Evolutionary conservation across 108 stramenopile genomes (phyloP).

Genomic region (Conticribra weissflogii): DNA sequence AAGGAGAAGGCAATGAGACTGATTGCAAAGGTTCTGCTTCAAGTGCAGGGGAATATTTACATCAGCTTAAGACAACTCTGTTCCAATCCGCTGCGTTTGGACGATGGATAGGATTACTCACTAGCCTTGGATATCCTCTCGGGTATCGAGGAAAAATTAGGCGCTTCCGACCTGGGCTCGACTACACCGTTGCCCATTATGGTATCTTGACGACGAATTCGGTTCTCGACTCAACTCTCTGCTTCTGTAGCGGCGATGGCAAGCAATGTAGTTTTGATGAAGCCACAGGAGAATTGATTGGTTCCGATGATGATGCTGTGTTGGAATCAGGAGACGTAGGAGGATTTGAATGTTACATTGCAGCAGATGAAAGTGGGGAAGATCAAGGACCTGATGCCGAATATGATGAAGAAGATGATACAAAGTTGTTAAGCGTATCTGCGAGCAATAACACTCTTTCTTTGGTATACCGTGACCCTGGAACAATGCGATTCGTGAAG

Average conservation of each 20-base stretch:
- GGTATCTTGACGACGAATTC: conserved; percentile 70
- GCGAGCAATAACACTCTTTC: conserved; percentile 93
- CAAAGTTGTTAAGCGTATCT: conserved; percentile 90
- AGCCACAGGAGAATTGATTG: conserved; percentile 50
- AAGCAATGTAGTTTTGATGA: conserved; percentile 56
- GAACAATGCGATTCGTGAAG: conserved; percentile 95
- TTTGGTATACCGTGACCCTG: conserved; percentile 91
- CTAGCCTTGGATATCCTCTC: conserved; percentile 67
- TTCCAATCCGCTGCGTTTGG: conserved; percentile 69
- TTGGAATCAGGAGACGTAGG: conserved; percentile 94
- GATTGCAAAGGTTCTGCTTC: conserved; percentile 5
- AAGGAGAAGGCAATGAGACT: conserved; percentile 15
- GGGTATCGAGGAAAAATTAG: conserved; percentile 75
- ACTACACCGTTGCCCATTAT: conserved; percentile 97
- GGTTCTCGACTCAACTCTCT: conserved; percentile 91
- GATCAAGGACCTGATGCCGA: conserved; percentile 75
- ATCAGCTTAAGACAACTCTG: conserved; percentile 51
- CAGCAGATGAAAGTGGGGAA: conserved; percentile 88
- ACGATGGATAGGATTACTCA: conserved; percentile 58
- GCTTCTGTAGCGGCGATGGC: conserved; percentile 67
- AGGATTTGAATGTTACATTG: conserved; percentile 97
- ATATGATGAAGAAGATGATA: conserved; percentile 93
- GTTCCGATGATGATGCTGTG: conserved; percentile 62
- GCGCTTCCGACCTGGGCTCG: conserved; percentile 94
- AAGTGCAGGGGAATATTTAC: conserved; percentile 44